Conservation (phyloP, 495 filamentous ascomycete species). For the Tuber indicum region DNA sequence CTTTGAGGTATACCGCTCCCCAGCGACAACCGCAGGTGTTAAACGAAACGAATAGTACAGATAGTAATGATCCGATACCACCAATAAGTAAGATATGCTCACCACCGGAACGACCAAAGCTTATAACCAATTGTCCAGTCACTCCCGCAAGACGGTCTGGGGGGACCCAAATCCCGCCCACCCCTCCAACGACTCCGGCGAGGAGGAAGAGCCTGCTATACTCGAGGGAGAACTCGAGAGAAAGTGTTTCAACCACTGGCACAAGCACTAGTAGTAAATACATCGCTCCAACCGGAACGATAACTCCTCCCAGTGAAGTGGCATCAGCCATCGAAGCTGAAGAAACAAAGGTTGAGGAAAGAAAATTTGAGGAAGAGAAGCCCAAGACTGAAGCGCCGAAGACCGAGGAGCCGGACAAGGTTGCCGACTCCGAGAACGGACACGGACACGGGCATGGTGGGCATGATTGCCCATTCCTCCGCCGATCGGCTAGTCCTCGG, state of each 20-base stretch:
- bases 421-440: background rate
- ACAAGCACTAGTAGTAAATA: background rate
- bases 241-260: background rate
- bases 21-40: background rate
- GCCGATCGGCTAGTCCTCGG: conserved; percentile 13
- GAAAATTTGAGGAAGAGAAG: conserved; percentile 5
- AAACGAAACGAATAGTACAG: background rate
- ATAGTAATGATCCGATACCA: background rate
- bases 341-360: conserved; percentile 8
- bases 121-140: conserved; percentile 13
- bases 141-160: conserved; percentile 27
- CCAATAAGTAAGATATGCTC: background rate
- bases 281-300: background rate
- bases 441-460: conserved; percentile 16
- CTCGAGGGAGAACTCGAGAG: background rate
- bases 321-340: conserved; percentile 14
- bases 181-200: conserved; percentile 25
- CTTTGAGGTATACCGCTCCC: background rate
- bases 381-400: background rate
- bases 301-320: conserved; percentile 8
- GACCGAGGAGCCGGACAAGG: background rate
- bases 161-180: conserved; percentile 20
- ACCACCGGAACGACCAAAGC: conserved; percentile 1
- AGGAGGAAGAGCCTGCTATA: conserved; percentile 29
- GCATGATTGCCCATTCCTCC: conserved; percentile 20